Conservation (phyloP, 2,329 filamentous ascomycete species). For the Exophiala alcalophila region DNA sequence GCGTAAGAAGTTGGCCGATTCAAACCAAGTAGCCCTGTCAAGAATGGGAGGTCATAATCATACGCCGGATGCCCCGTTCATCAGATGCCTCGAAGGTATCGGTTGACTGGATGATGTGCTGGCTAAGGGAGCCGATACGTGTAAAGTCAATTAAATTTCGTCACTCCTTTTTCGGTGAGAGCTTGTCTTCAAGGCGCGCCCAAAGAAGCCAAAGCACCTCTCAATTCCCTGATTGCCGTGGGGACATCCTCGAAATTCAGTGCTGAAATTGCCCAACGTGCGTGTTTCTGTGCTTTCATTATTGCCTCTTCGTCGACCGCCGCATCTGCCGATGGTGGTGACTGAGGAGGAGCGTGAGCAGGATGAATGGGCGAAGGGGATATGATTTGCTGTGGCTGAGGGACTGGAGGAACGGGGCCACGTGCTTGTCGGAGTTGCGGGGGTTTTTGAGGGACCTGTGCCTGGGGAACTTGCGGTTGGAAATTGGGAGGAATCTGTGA, state of each 20-base stretch:
- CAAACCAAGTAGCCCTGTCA: no score
- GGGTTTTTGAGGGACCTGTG: constrained; percentile 19
- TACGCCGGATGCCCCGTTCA: no score
- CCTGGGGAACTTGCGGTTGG: constrained; percentile 24
- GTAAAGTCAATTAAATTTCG: no score
- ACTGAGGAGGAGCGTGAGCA: constrained; percentile 18
- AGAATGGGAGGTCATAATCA: no score
- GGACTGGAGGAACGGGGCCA: constrained; percentile 21
- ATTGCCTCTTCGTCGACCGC: constrained; percentile 68
- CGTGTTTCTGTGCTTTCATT: constrained; percentile 84
- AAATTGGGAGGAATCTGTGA: constrained; percentile 29
- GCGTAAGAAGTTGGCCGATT: no score
- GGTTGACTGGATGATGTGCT: no score
- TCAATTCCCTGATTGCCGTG: constrained; percentile 82
- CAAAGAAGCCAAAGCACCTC: constrained; percentile 67
- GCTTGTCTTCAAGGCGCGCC: constrained; percentile 55
- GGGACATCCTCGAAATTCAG: constrained; percentile 93
- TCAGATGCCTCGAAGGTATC: no score
- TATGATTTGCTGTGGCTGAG: constrained; percentile 13
- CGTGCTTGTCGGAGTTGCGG: constrained; percentile 20
- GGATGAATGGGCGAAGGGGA: constrained; percentile 20
- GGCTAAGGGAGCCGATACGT: no score
- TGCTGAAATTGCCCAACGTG: constrained; percentile 93
- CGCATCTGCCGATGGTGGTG: constrained; percentile 27
- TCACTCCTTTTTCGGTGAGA: no score